Base-by-base conservation (phyloP, 2,329 filamentous ascomycete genomes). In the Scopulariopsis brevicaulis region DNA sequence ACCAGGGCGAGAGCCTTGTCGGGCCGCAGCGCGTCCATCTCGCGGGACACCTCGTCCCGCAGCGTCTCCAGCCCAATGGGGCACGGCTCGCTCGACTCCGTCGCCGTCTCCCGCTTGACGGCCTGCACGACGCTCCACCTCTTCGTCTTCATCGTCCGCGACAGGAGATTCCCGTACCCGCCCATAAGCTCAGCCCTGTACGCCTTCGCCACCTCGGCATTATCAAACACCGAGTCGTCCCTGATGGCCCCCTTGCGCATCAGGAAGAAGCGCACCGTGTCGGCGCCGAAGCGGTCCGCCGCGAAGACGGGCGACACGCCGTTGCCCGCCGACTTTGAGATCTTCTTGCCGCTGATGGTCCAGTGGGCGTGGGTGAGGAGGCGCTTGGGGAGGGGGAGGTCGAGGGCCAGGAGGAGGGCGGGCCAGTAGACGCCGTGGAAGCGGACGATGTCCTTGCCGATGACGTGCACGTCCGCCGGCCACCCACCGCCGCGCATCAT, bases 361-460 rank as follows among this genome's bases (percentile, higher is more conserved):
- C 95, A 99, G 70, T 99, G 94, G 2, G 87, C 91, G 68, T 99
- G 94, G 56, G 90, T 90, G 2, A 99, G 76, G 35, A 99, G 82
- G 62, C 85, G 84, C 66, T 85, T 86, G 1, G 94, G 90, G 1
- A 89, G 75, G 1, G 90, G 87, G 4, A 97, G 77, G 56, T 86
- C 85, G 15, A 96, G 76, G 1, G 94, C 93, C 80, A 99, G 87
- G 18, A 99, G 83, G 64, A 99, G 87, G 3, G 94, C 94, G 0
- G 94, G 94, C 94, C 95, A 99, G 76, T 99, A 99, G 54, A 99
- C 86, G 70, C 90, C 93, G 69, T 99, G 95, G 71, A 99, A 99
- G 20, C 91, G 87, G 59, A 96, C 78, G 63, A 99, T 99, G 69
- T 99, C 94, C 72, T 99, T 99, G 54, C 94, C 94, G 58, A 99